Evolutionary conservation across 1,284 basidiomycete species (phyloP), one percentile per base, ranked within the genome.

Genomic region (Polyporus tsugae): DNA sequence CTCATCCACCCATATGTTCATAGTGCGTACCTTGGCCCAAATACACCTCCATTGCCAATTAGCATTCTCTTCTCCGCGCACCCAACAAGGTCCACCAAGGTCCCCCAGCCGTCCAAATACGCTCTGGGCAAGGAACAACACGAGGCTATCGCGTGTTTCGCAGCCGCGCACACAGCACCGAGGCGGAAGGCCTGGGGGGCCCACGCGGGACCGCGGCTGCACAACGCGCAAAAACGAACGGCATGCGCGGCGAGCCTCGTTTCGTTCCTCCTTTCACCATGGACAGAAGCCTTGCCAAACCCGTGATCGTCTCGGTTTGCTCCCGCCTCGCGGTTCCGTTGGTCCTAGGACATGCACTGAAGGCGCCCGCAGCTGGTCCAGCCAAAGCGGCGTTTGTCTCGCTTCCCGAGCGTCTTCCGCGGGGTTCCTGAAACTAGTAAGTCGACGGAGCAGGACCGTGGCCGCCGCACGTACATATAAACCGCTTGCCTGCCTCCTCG

Each of bases 361-460:
- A 39, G 36, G 58, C 38, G 22, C 38, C 58, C 22, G 58, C 38
- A 13, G 58, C 22, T n/a, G n/a, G 58, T 11, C 57, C 11, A 36
- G 53, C 7, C 53, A 19, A 19, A 62, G 65, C 65, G 65, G 65
- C 65, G 64, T 66, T 66, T 57, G 59, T 9, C 10, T 19, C n/a
- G 38, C 49, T 38, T 35, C 55, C 19, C 35, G 55, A 46, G 65
- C 65, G 65, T 33, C 61, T 63, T 22, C 52, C 36, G 58, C 36
- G 58, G 38, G 38, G 60, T 66, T 66, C 65, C 65, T 66, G 65
- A 60, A 33, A 17, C 35, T 39, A n/a, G n/a, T 13, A 22, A 38
- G 58, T 36, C 55, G 33, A 60, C 58, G 58, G 58, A 58, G 35
- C 33, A 58, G 58, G 58, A 39, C 38, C 58, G 58, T 60, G 58